Base-by-base conservation (phyloP, 2,329 filamentous ascomycete genomes). In the Ophiostoma tasmaniense region DNA sequence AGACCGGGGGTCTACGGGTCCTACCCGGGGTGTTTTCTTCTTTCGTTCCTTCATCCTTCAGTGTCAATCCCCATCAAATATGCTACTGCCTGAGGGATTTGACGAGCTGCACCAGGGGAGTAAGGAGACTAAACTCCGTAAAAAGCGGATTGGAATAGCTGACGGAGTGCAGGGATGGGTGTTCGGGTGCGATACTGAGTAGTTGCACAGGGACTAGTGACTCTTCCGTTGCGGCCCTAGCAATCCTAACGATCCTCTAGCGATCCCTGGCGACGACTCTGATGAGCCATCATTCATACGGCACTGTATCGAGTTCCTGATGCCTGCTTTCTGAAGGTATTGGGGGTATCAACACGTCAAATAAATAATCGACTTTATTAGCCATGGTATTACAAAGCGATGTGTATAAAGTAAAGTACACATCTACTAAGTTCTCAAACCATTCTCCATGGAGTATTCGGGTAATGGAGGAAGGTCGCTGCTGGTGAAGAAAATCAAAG, bases 21-120 rank as follows among this genome's bases (percentile, higher is more conserved):
- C 50, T 55, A 55, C 45, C 45, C 45, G 45, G 45, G 45, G 42
- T 50, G 42, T 61, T 61, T 61, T 28, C 55, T 61, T 61, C 55
- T 28, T 30, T 61, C 30, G 28, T 33, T 33, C 59, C 22, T 62
- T n/a, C 52, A 61, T 62, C 30, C 13, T 62, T 35, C 22, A 55
- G n/a, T 7, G 50, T 5, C n/a, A 11, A 55, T 25, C 50, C 50
- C 50, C 50, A 45, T 45, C 14, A 7, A n/a, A 45, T 13, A 17
- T 45, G 42, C 42, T 22, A 50, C n/a, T 55, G n/a, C n/a, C n/a
- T 55, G 50, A 55, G 50, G n/a, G 50, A 55, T 55, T 28, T 13
- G 50, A n/a, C n/a, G 50, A 28, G 22, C n/a, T 55, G 8, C 50
- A 55, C 10, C 1, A 22, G 11, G 50, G 50, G 50, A 22, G 50